A percentile compares a stretch with the other conserved stretches of the same genome.
These are phyloP conservation scores for Globisporangium paroecandrum DNA, from an alignment of 352 stramenopile genomes.

Conservation along the genomic window DNA sequence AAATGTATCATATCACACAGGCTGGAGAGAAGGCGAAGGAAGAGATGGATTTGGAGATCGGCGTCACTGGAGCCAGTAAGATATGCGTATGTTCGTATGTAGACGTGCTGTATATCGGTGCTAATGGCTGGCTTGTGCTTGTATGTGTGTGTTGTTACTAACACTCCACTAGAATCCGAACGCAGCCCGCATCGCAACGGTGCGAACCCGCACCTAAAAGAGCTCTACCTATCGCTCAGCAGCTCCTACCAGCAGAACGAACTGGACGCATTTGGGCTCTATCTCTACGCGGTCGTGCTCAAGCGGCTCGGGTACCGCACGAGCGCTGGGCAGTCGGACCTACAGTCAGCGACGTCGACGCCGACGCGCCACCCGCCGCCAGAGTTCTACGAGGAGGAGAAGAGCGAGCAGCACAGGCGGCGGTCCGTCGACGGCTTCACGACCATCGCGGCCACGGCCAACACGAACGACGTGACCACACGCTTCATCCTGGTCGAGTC, in stretches of 20 bases:
- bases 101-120: background rate
- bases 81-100: slow-evolving; percentile 3
- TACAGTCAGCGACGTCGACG: slow-evolving; percentile 23
- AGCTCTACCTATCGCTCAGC: slow-evolving; percentile 58
- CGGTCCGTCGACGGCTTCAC: slow-evolving; percentile 20
- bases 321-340: slow-evolving; percentile 29
- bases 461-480: slow-evolving; percentile 50
- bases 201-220: slow-evolving; percentile 68
- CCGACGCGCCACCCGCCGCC: slow-evolving; percentile 33
- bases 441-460: slow-evolving; percentile 11
- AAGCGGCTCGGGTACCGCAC: slow-evolving; percentile 62
- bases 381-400: slow-evolving; percentile 33
- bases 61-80: slow-evolving; percentile 46
- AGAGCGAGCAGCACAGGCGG: slow-evolving; percentile 31
- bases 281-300: slow-evolving; percentile 78
- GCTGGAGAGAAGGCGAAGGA: slow-evolving; percentile 81
- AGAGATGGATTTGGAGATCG: slow-evolving; percentile 73
- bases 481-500: slow-evolving; percentile 69
- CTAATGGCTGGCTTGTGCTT: background rate
- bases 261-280: slow-evolving; percentile 76
- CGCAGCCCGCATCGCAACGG: slow-evolving; percentile 38
- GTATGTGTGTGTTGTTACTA: slow-evolving; percentile 2
- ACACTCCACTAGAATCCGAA: slow-evolving; percentile 24
- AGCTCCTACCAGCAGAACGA: slow-evolving; percentile 40
- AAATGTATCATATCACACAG: slow-evolving; percentile 17